These are phyloP conservation scores for Aspergillus latus DNA, from an alignment of 2,329 filamentous ascomycete genomes.

Conservation along the genomic window DNA sequence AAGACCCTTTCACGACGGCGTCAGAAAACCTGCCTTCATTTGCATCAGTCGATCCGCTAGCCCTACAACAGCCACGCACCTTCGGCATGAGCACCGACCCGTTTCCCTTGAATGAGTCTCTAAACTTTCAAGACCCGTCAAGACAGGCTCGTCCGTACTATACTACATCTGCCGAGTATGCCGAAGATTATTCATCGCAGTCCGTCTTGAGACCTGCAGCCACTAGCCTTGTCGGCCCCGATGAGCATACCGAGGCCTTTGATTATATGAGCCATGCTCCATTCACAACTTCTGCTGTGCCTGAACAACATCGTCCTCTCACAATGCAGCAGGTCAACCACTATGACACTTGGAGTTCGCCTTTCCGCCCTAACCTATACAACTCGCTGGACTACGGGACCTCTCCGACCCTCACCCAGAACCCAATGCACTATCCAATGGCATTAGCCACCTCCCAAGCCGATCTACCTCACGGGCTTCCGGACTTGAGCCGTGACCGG, in stretches of 20 bases:
- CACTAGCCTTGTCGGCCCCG: conserved; percentile 31
- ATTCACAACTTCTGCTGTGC: conserved; percentile 25
- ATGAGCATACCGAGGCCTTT: conserved; percentile 30
- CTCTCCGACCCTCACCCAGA: conserved; percentile 27
- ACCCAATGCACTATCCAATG: conserved; percentile 32
- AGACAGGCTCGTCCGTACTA: conserved; percentile 32
- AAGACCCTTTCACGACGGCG: conserved; percentile 27
- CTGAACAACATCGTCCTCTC: conserved; percentile 24
- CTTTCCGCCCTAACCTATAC: conserved; percentile 38
- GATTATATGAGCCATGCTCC: conserved; percentile 31
- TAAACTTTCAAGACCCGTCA: conserved; percentile 29
- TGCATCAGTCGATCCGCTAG: conserved; percentile 27
- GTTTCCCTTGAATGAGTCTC: conserved; percentile 32
- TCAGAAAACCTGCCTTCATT: conserved; percentile 28
- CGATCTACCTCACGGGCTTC: conserved; percentile 26
- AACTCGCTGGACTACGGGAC: conserved; percentile 32
- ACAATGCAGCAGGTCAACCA: conserved; percentile 24
- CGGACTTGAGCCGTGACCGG: conserved; percentile 19
- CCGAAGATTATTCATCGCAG: conserved; percentile 30
- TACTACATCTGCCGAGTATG: conserved; percentile 28
- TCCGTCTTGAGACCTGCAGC: conserved; percentile 29
- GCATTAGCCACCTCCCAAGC: conserved; percentile 26
- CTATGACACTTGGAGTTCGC: conserved; percentile 33
- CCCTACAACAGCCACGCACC: conserved; percentile 22
- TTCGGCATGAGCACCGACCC: conserved; percentile 22